Evolutionary conservation across 192 early-diverging fungal genomes (phyloP).

Genomic region (Spizellomyces sp.): DNA sequence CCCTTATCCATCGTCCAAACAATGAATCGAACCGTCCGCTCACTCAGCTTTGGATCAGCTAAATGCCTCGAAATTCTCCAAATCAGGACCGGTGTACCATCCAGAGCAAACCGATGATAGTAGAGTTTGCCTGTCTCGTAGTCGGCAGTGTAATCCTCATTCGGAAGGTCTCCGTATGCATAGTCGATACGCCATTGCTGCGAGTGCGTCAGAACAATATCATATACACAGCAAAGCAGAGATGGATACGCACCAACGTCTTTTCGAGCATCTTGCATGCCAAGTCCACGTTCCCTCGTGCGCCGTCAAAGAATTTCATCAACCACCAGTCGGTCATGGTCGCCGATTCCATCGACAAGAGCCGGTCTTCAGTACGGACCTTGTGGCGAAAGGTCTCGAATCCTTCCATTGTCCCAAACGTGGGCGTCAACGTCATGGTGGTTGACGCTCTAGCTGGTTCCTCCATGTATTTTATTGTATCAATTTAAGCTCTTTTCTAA

Average conservation of each 20-base stretch:
- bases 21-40: slow-evolving; percentile 33
- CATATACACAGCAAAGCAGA: not conserved
- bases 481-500: too few relatives aligned
- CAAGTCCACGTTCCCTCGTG: slow-evolving; percentile 18
- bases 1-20: slow-evolving; percentile 26
- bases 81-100: slow-evolving; percentile 28
- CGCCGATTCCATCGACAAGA: not conserved
- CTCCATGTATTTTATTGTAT: too few relatives aligned
- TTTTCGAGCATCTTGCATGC: slow-evolving; percentile 30
- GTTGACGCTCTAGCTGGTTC: not conserved
- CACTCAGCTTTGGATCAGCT: slow-evolving; percentile 17
- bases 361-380: not conserved
- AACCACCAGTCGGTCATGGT: slow-evolving; percentile 29
- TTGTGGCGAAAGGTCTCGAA: slow-evolving; percentile 7
- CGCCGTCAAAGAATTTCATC: slow-evolving; percentile 29
- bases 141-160: slow-evolving; percentile 31
- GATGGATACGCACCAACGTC: slow-evolving; percentile 15
- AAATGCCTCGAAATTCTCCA: slow-evolving; percentile 30
- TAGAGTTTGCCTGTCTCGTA: slow-evolving; percentile 29
- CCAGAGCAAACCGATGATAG: slow-evolving; percentile 15
- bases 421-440: not conserved
- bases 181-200: slow-evolving; percentile 34
- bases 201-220: not conserved
- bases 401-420: slow-evolving; percentile 19
- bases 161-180: slow-evolving; percentile 8